A percentile compares a stretch with the other conserved stretches of the same genome.
phyloP scores from a whole-genome alignment of 352 stramenopile genomes.

The Pythium volutum region DNA sequence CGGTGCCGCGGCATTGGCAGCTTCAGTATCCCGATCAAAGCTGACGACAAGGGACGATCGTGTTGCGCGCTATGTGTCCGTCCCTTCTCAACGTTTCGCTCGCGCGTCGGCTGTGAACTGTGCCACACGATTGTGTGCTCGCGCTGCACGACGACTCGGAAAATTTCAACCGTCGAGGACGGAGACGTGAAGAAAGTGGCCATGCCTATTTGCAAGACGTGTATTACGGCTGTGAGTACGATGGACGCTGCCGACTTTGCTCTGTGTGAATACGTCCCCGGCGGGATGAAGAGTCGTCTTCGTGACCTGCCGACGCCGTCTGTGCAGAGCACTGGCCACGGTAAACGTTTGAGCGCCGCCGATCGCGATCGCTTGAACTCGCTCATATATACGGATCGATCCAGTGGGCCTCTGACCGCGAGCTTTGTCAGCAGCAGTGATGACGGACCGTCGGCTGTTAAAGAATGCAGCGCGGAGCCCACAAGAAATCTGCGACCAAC shows the following conservation, averaged over 20 bases:
- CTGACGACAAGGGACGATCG: not conserved
- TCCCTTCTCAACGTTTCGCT: not conserved
- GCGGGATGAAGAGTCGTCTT: not conserved
- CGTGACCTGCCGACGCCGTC: too few species aligned
- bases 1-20: not conserved
- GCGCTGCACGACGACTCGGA: constrained; percentile 10
- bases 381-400: not conserved
- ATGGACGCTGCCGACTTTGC: constrained; percentile 8
- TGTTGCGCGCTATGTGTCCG: constrained; percentile 11
- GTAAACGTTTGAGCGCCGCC: too few species aligned
- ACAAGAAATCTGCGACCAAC: too few species aligned
- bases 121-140: constrained; percentile 11
- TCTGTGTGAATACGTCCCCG: not conserved
- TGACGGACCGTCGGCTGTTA: not conserved
- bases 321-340: too few species aligned
- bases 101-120: constrained; percentile 1
- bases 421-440: not conserved
- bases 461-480: not conserved
- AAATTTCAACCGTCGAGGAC: constrained; percentile 3
- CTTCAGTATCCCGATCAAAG: not conserved
- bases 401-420: not conserved
- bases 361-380: not conserved
- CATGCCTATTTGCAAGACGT: constrained; percentile 16
- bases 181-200: constrained; percentile 1
- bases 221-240: constrained; percentile 7